Base-by-base conservation (phyloP, 495 filamentous ascomycete species). In the Aspergillus bridgeri region DNA sequence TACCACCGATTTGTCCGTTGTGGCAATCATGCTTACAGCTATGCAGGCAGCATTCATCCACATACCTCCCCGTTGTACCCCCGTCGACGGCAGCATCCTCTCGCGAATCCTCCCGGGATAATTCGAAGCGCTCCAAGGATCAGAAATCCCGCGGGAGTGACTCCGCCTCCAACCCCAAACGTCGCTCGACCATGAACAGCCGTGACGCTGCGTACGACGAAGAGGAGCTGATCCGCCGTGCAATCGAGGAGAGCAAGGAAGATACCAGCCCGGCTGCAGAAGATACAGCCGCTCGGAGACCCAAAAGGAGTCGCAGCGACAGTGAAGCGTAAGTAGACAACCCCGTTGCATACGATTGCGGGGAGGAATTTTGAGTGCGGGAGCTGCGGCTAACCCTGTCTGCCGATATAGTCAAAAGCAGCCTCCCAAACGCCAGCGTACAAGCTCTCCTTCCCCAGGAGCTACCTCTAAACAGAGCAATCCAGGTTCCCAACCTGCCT, bases 121-220 rank as follows among this genome's bases (percentile, higher is more conserved):
- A 69, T 50, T 69, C 76, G 20, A 77, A 77, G 60, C 76, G 75
- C 55, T 68, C 70, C 38, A 79, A 72, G 60, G 79, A 82, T 51
- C 70, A 73, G 49, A 79, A 77, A 54, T 75, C 75, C 49, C 74
- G 77, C 21, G 67, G 71, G 20, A 80, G 75, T 60, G 79, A 79
- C 19, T 62, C 71, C 38, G 74, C 70, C 29, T 74, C 70, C 50
- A 77, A 75, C 51, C 71, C 77, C 25, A 97, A 97, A 67, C 86
- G 94, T 53, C 86, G 94, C 17, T 96, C 93, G 24, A 99, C 94
- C 8, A 96, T 98, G 91, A 96, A 98, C 66, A 98, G 95, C 69
- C 84, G 93, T 52, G 91, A 92, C 67, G 92, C 94, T 50, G 92
- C 90, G 6, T 97, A 97, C 66, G 92, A 98, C 61, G 92, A 96